Base-by-base conservation (phyloP, 2,329 filamentous ascomycete genomes). In the Cordyceps fumosorosea region DNA sequence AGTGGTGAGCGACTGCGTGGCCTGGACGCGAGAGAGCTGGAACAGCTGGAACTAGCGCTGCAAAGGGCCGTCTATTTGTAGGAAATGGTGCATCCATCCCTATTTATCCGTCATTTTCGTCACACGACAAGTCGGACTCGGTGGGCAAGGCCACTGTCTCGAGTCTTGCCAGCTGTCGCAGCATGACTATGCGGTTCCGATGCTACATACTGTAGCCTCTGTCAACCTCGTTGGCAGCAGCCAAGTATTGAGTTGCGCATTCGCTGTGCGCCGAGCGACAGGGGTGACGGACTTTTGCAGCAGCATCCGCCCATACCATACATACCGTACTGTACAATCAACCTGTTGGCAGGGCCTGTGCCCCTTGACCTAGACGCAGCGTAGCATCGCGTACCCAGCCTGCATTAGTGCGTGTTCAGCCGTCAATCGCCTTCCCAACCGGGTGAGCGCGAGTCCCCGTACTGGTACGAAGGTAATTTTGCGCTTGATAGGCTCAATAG, bases 341-440 rank as follows among this genome's bases (percentile, higher is more conserved):
- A 47, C 3, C 16, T 20, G n/a, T 47, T n/a, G 44, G n/a, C n/a
- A 47, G 44, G 44, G 44, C 44, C 50, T 52, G 26, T 34, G 29
- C 44, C 44, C n/a, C 44, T 7, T 12, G n/a, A 11, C 56, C 47
- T 37, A 32, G 56, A 42, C 56, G 24, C 24, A 52, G 56, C 18
- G 56, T 59, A 29, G 20, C 56, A 59, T 59, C 56, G 48, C 45
- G 56, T 18, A 48, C 10, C 32, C 10, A 50, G 47, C 42, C n/a
- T 52, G 56, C 56, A 59, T 59, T 59, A 59, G 56, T 52, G 56
- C 18, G 18, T 22, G 6, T 24, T 32, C 29, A 44, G 56, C 56
- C 24, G 56, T 52, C 34, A 52, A 59, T 59, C 56, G 56, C 56
- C 56, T 48, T 57, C 44, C 55, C 42, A n/a, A 24, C 26, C 26